Conservation (phyloP, 768 basidiomycete genomes). For the Termitomyces sp. region DNA sequence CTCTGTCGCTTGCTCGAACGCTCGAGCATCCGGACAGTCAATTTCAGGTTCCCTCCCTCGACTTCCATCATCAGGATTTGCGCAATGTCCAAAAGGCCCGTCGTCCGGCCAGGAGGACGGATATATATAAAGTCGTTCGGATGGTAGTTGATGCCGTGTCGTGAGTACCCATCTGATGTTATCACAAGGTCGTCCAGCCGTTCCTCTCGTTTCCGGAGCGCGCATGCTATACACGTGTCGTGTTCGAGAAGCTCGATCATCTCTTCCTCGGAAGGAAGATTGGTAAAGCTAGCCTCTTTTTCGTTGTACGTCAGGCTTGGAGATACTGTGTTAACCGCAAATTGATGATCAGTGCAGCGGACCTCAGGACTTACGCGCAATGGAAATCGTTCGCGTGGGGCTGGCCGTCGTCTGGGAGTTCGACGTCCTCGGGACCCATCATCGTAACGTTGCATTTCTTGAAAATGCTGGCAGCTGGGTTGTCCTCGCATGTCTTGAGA, state of each 20-base stretch:
- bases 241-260: constrained; percentile 20
- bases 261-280: constrained; percentile 32
- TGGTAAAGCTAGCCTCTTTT: constrained; percentile 36
- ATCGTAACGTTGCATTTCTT: constrained; percentile 49
- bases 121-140: constrained; percentile 58
- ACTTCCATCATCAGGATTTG: constrained; percentile 41
- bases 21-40: constrained; percentile 37
- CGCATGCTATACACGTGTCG: constrained; percentile 48
- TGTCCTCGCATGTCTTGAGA: constrained; percentile 51
- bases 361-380: constrained; percentile 37
- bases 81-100: constrained; percentile 41
- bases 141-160: constrained; percentile 47
- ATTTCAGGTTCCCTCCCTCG: constrained; percentile 14
- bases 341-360: not conserved
- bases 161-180: constrained; percentile 29
- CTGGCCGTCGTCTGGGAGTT: constrained; percentile 37
- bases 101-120: constrained; percentile 20
- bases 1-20: constrained; percentile 26
- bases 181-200: constrained; percentile 17
- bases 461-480: constrained; percentile 48
- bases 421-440: constrained; percentile 34
- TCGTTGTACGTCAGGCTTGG: constrained; percentile 49
- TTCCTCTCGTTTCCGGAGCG: constrained; percentile 22
- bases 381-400: constrained; percentile 45
- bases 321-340: not conserved